Conservation (phyloP, 306 rosid species). For the Vigna mungo region DNA sequence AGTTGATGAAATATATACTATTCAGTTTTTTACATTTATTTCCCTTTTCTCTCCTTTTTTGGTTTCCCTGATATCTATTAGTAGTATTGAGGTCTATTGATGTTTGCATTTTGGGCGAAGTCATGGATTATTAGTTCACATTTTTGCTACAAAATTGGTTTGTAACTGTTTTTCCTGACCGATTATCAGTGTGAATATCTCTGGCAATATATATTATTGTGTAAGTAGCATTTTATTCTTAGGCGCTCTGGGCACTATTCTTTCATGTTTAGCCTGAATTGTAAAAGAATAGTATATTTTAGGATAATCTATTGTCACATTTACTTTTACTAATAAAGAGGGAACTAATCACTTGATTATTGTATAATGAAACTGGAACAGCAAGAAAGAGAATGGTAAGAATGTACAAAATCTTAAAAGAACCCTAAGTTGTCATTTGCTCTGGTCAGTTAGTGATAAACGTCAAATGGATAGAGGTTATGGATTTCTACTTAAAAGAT, state of each 20-base stretch:
- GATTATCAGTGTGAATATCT: not conserved
- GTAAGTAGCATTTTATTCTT: not conserved
- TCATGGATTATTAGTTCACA: too few relatives aligned
- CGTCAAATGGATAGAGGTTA: not conserved
- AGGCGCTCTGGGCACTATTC: not conserved
- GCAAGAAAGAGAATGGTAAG: not conserved
- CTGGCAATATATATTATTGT: not conserved
- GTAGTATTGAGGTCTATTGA: not conserved
- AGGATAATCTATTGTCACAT: not conserved
- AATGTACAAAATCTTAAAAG: not conserved
- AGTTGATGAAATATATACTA: not conserved
- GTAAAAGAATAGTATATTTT: not conserved
- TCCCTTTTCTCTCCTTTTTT: not conserved
- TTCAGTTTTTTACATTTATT: not conserved
- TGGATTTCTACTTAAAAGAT: not conserved
- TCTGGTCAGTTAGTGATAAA: conserved; percentile 6
- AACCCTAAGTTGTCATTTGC: not conserved
- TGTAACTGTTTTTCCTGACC: not conserved
- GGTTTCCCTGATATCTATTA: not conserved
- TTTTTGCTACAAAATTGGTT: not conserved
- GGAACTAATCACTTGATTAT: not conserved
- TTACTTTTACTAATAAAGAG: not conserved
- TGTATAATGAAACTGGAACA: not conserved
- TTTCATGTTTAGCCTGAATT: not conserved
- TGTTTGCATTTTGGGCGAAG: not conserved